Conservation (phyloP, 768 basidiomycete genomes). For the Favolaschia claudopus region DNA sequence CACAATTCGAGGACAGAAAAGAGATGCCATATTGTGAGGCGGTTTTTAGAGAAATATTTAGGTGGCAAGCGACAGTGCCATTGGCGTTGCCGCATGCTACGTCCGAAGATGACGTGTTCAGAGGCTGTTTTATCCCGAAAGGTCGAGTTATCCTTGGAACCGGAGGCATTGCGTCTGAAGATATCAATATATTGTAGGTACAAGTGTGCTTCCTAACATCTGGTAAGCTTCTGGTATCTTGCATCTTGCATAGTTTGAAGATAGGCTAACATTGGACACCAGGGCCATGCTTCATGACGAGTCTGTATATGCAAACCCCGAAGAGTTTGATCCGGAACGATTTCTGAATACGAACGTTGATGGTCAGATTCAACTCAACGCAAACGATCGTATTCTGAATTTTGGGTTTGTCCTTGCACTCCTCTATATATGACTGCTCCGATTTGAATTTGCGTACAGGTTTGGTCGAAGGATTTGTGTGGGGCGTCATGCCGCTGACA, state of each 20-base stretch:
- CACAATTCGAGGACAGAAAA: conserved; percentile 15
- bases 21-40: conserved; percentile 34
- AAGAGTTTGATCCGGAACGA: conserved; percentile 4
- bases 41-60: conserved; percentile 32
- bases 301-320: neutral
- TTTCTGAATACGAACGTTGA: neutral
- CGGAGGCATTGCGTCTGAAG: neutral
- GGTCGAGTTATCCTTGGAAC: neutral
- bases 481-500: too few species aligned
- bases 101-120: conserved; percentile 19
- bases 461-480: too few species aligned
- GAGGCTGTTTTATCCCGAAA: conserved; percentile 23
- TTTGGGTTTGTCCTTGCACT: neutral
- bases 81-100: conserved; percentile 22
- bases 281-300: conserved; percentile 16
- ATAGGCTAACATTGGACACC: too few species aligned
- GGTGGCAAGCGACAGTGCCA: conserved; percentile 29
- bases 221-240: neutral
- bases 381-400: neutral
- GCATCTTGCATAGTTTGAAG: neutral
- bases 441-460: too few species aligned
- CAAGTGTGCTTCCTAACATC: conserved; percentile 1
- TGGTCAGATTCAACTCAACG: neutral
- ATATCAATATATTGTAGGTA: neutral
- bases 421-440: neutral